A percentile compares a stretch with the other conserved stretches of the same genome.
Conservation (phyloP, 1,139 yeast genomes). For the Diutina neorugosa region DNA sequence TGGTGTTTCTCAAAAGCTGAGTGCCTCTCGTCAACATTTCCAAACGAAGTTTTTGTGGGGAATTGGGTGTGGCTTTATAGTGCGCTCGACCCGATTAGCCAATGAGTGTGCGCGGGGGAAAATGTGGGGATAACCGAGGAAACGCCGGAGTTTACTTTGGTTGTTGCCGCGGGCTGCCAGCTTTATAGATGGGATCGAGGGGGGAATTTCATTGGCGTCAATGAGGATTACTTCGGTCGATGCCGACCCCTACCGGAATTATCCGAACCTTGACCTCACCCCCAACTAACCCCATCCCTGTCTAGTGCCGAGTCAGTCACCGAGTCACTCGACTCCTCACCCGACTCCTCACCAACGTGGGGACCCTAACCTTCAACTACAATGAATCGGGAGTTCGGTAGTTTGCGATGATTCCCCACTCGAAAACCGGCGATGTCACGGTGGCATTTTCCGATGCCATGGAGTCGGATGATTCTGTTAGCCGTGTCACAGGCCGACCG, state of each 20-base stretch:
- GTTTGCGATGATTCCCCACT: no score
- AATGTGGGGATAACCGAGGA: neutral
- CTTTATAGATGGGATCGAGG: neutral
- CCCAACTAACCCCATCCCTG: no score
- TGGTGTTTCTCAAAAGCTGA: conserved; percentile 1
- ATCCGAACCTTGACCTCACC: no score
- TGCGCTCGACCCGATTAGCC: neutral
- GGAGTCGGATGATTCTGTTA: no score
- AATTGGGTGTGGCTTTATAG: neutral
- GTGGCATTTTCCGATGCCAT: neutral
- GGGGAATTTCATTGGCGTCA: neutral
- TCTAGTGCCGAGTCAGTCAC: no score
- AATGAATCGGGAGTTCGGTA: no score
- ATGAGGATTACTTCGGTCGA: neutral
- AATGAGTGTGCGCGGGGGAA: neutral
- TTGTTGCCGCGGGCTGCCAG: neutral
- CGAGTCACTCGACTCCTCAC: no score
- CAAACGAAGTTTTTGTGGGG: neutral
- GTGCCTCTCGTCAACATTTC: neutral
- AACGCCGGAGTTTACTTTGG: neutral
- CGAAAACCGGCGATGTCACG: no score
- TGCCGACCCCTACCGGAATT: no score
- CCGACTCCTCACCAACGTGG: no score
- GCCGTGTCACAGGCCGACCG: neutral
- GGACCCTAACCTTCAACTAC: no score